Percentiles rank a stretch among this genome's conserved stretches.
These are phyloP conservation scores for Clohesyomyces aquaticus DNA, from an alignment of 495 filamentous ascomycete genomes.

Conservation along the genomic window DNA sequence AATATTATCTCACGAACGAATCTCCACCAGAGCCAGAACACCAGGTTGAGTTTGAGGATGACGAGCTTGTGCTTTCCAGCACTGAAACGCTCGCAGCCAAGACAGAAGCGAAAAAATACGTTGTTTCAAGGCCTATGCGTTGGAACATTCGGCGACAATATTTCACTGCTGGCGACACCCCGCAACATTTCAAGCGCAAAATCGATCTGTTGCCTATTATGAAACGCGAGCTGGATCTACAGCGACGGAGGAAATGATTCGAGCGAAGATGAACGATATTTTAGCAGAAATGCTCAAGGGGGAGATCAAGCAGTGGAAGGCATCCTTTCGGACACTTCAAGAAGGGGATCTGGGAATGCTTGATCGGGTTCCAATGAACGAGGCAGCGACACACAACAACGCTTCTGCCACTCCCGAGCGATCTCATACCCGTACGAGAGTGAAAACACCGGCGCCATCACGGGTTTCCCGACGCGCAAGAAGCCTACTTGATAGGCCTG, in stretches of 20 bases:
- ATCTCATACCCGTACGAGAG: background rate
- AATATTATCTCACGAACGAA: no score
- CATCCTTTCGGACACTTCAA: slow-evolving; percentile 7
- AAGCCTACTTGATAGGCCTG: background rate
- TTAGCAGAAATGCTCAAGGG: slow-evolving; percentile 2
- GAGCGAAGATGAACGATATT: slow-evolving; percentile 4
- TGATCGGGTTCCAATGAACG: background rate
- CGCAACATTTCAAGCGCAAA: background rate
- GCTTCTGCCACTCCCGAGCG: background rate
- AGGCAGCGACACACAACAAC: background rate
- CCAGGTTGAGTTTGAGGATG: background rate
- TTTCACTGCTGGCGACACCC: background rate
- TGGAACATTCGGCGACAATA: slow-evolving; percentile 10
- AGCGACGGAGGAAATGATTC: slow-evolving; percentile 3
- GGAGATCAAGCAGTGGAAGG: slow-evolving; percentile 12
- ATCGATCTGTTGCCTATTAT: slow-evolving; percentile 21
- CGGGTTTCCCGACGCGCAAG: background rate
- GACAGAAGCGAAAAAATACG: background rate
- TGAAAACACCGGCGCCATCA: background rate
- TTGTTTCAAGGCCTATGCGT: slow-evolving; percentile 10
- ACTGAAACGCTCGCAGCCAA: background rate
- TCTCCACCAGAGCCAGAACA: no score
- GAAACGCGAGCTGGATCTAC: slow-evolving; percentile 4
- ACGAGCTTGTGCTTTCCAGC: background rate
- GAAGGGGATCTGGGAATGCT: slow-evolving; percentile 18